Evolutionary conservation across 2,329 filamentous ascomycete species (phyloP).

Genomic region (Monilinia laxa): DNA sequence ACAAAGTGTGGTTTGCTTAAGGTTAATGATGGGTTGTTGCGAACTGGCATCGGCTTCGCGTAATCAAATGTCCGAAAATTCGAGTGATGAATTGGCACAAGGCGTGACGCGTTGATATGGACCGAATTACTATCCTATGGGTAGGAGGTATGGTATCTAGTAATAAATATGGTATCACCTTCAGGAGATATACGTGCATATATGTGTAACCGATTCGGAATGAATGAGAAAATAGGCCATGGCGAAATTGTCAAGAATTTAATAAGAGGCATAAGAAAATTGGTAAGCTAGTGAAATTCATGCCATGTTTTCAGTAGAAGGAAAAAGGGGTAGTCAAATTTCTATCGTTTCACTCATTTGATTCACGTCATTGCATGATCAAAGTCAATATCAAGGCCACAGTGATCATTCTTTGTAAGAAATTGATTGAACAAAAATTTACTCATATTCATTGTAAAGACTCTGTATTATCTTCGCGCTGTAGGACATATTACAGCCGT

Average conservation of each 20-base stretch:
- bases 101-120: not conserved
- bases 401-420: not conserved
- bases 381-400: not conserved
- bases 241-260: not conserved
- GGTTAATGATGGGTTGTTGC: slow-evolving; percentile 12
- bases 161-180: not conserved
- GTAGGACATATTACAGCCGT: slow-evolving; percentile 34
- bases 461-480: slow-evolving; percentile 39
- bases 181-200: not conserved
- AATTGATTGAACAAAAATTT: slow-evolving; percentile 21
- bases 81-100: not conserved
- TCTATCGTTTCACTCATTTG: not conserved
- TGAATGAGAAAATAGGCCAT: not conserved
- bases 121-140: not conserved
- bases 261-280: not conserved
- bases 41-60: slow-evolving; percentile 17
- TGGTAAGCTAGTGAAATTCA: slow-evolving; percentile 4
- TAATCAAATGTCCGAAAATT: slow-evolving; percentile 17
- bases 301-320: not conserved
- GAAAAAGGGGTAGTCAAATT: not conserved
- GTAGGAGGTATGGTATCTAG: too few relatives aligned
- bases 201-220: not conserved
- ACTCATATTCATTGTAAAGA: slow-evolving; percentile 27
- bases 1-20: slow-evolving; percentile 5
- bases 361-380: not conserved